Base-by-base conservation (phyloP, 768 basidiomycete species). In the Leucogyrophana mollusca region DNA sequence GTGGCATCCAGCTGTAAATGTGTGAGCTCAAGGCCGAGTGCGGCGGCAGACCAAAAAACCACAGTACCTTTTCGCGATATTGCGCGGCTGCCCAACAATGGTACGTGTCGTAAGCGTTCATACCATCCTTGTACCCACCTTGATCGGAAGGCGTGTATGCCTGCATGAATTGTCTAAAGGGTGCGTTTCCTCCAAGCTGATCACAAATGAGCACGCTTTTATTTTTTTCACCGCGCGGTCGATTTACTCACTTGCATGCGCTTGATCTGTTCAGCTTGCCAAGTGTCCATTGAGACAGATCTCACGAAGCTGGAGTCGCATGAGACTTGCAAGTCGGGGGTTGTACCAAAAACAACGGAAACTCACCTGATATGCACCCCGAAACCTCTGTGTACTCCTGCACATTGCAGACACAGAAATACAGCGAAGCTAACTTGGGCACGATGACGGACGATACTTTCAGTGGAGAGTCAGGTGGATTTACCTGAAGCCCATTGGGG, bases 261-360 rank as follows among this genome's bases (percentile, higher is more conserved):
- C 58, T 65, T 83, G 53, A 92, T 71, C 66, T 96, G 93, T 49
- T 94, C 91, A 30, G 83, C 79, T 54, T 89, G 85, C 92, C 94
- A 96, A 54, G 92, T 88, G 69, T 96, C 94, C 94, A 96, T 97
- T 44, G 93, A 93, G 53, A 94, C 82, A 34, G 90, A 92, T 62
- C 94, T 78, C 45, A 95, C 90, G 67, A 94, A 95, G 64, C 88
- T 90, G 67, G 35, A 39, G 58, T 46, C 44, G 14, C 34, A 34
- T n/a, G 46, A 44, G 52, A 25, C 23, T 21, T 33, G 45, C 30
- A 24, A 21, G n/a, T 4, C 11, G 33, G 17, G 7, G 24, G 32
- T 45, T 13, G 36, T 36, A 52, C 25, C 52, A 47, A 41, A 10
- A 42, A 16, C 42, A 40, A 43, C n/a, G 18, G 14, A 32, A 50